A percentile compares a stretch with the other conserved stretches of the same genome.
These are phyloP conservation scores for Cyamopsis tetragonoloba DNA, from an alignment of 306 rosid genomes.

Conservation along the genomic window DNA sequence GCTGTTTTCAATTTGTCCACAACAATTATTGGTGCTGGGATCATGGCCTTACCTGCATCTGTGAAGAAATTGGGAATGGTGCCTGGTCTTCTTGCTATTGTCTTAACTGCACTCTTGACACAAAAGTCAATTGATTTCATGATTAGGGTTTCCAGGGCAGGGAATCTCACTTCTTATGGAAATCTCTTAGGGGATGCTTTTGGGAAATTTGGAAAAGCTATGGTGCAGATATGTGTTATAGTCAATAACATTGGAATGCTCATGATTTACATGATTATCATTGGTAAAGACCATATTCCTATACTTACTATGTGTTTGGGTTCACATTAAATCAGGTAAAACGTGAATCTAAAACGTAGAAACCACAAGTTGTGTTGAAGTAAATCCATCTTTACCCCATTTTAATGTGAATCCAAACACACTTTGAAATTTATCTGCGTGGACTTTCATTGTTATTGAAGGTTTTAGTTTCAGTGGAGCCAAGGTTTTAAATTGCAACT, in stretches of 20 bases:
- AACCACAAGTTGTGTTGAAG: no score
- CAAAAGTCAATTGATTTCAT: constrained; percentile 67
- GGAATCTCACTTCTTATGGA: constrained; percentile 66
- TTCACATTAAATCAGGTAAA: no score
- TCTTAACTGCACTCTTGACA: constrained; percentile 64
- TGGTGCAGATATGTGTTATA: constrained; percentile 54
- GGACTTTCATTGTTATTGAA: not conserved
- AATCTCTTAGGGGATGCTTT: constrained; percentile 67
- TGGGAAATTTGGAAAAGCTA: constrained; percentile 63
- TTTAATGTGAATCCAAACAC: no score
- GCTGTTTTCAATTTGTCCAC: constrained; percentile 85
- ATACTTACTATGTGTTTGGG: not conserved
- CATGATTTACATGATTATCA: constrained; percentile 80
- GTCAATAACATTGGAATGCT: constrained; percentile 69
- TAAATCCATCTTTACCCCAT: no score
- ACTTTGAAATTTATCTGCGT: not conserved
- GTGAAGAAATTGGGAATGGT: constrained; percentile 70
- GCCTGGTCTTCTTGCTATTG: constrained; percentile 67
- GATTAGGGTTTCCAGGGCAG: constrained; percentile 63
- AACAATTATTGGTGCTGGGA: constrained; percentile 85
- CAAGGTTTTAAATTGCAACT: no score
- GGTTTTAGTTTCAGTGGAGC: no score
- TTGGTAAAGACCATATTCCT: constrained; percentile 46
- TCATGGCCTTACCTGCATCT: constrained; percentile 89
- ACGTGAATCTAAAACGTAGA: no score